These are phyloP conservation scores for Dispira simplex DNA, from an alignment of 192 early-diverging fungal species.

Conservation along the genomic window DNA sequence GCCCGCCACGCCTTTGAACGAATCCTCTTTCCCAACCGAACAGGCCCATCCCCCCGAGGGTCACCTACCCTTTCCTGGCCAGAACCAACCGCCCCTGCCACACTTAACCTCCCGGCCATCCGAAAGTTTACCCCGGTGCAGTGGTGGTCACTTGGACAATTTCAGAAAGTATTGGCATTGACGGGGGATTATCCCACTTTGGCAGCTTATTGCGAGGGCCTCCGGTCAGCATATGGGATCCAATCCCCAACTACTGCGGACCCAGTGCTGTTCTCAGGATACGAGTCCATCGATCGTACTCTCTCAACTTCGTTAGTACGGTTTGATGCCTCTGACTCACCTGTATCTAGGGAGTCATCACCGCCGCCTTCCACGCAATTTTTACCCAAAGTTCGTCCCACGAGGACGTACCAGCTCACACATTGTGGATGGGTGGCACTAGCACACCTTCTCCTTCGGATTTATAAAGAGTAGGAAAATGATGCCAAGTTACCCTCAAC, in stretches of 20 bases:
- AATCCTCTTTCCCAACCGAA: not conserved
- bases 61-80: not conserved
- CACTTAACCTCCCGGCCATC: not conserved
- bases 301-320: not conserved
- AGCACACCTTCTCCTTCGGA: not conserved
- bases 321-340: not conserved
- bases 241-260: not conserved
- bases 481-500: too few relatives aligned
- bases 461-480: not conserved
- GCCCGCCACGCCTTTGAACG: conserved; percentile 8
- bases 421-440: not conserved
- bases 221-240: not conserved
- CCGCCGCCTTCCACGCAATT: not conserved
- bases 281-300: not conserved
- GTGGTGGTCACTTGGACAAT: conserved; percentile 1
- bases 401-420: not conserved
- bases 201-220: not conserved
- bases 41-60: not conserved
- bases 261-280: not conserved
- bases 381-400: not conserved
- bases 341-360: not conserved
- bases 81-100: not conserved
- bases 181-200: not conserved
- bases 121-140: not conserved
- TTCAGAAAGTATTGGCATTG: not conserved